Conservation (phyloP, 768 basidiomycete genomes). For the Grammothele lineata region DNA sequence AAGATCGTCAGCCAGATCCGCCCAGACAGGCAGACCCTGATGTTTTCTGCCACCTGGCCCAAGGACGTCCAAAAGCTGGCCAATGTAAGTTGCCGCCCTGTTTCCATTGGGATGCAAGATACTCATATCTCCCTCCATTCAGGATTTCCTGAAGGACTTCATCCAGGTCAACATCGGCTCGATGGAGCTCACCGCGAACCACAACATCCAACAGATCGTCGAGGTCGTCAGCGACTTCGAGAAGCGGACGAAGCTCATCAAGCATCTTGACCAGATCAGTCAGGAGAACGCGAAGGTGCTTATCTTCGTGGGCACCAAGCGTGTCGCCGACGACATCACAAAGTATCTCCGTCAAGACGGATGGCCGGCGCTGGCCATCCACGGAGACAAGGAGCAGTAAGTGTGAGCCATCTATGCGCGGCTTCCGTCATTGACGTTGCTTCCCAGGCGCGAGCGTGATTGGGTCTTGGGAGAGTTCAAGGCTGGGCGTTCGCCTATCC, state of each 20-base stretch:
- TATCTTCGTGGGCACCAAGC: constrained; percentile 97
- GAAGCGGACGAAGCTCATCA: constrained; percentile 93
- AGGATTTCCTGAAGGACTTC: constrained; percentile 95
- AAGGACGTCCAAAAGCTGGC: constrained; percentile 99
- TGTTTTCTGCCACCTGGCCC: constrained; percentile 99
- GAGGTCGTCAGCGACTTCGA: constrained; percentile 98
- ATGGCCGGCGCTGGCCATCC: constrained; percentile 99
- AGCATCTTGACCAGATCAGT: constrained; percentile 95
- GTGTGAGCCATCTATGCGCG: constrained; percentile 34
- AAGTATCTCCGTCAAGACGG: constrained; percentile 97
- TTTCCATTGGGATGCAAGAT: too few relatives aligned
- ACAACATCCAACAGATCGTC: constrained; percentile 94
- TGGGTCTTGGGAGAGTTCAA: constrained; percentile 99
- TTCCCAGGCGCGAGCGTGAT: constrained; percentile 86
- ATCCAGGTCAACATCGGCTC: constrained; percentile 99
- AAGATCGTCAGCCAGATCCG: constrained; percentile 98
- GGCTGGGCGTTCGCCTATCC: constrained; percentile 92
- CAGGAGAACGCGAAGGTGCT: constrained; percentile 97
- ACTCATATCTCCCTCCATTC: constrained; percentile 1
- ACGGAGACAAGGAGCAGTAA: constrained; percentile 98
- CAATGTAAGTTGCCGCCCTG: constrained; percentile 43
- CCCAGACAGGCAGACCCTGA: constrained; percentile 96
- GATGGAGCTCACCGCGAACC: constrained; percentile 96
- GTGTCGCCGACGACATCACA: constrained; percentile 97
- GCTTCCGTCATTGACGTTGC: neutral